phyloP scores from a whole-genome alignment of 1,139 yeast species.

The Taiozyma onychis region DNA sequence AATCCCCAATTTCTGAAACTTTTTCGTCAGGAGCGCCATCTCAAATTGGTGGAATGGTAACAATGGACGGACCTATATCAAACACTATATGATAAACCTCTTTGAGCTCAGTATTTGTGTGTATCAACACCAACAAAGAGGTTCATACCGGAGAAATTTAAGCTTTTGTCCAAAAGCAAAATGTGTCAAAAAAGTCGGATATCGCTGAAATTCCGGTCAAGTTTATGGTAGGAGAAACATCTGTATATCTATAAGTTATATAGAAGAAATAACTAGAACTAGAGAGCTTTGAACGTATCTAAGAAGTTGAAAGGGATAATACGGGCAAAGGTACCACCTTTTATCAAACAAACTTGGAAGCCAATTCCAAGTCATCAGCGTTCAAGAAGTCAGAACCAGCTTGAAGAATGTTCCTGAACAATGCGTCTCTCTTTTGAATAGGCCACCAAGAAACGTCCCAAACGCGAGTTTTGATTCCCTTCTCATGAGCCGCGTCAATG shows the following conservation, averaged over 20 bases:
- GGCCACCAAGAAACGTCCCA: slow-evolving; percentile 56
- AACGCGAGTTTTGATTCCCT: slow-evolving; percentile 37
- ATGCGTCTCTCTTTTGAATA: slow-evolving; percentile 27
- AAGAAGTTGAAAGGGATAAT: not conserved
- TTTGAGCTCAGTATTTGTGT: not conserved
- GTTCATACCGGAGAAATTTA: not conserved
- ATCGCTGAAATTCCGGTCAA: not conserved
- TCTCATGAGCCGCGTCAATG: slow-evolving; percentile 33
- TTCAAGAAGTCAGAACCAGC: slow-evolving; percentile 40
- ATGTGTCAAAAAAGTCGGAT: not conserved
- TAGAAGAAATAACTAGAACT: not conserved
- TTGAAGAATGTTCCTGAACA: slow-evolving; percentile 36
- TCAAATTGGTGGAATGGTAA: not conserved
- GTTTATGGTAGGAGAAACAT: not conserved
- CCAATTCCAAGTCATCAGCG: slow-evolving; percentile 38
- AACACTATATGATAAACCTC: not conserved
- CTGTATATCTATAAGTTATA: not conserved
- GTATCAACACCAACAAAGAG: not conserved
- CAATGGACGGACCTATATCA: not conserved
- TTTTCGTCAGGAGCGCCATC: slow-evolving; percentile 2
- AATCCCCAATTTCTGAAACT: slow-evolving; percentile 1
- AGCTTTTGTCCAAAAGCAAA: not conserved
- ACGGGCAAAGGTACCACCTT: not conserved
- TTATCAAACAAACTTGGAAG: slow-evolving; percentile 8
- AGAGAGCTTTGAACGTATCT: not conserved